A percentile compares a stretch with the other conserved stretches of the same genome.
Evolutionary conservation across 768 basidiomycete genomes (phyloP).

Genomic region (Suillus subaureus): DNA sequence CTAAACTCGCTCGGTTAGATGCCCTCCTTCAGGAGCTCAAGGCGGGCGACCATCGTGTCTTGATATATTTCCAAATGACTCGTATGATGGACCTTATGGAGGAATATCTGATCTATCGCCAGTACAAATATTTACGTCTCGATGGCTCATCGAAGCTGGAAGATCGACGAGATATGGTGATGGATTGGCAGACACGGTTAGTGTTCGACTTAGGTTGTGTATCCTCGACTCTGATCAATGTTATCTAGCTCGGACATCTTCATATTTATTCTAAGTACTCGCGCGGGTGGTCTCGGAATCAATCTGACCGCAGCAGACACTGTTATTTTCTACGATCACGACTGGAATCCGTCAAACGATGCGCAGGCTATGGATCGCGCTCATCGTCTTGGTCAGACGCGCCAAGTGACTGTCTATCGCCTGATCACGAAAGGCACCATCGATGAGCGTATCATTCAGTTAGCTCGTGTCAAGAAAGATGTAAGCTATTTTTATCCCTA

Average conservation of each 20-base stretch:
- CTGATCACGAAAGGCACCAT: constrained; percentile 93
- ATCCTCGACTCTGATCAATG: not conserved
- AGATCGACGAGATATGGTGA: constrained; percentile 98
- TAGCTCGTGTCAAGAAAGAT: constrained; percentile 97
- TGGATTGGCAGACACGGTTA: constrained; percentile 97
- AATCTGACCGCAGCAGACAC: constrained; percentile 78
- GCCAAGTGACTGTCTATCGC: constrained; percentile 96
- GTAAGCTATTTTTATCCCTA: constrained; percentile 43
- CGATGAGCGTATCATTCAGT: constrained; percentile 95
- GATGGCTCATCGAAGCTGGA: constrained; percentile 95
- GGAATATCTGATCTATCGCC: constrained; percentile 95
- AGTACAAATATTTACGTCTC: constrained; percentile 91
- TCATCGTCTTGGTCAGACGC: constrained; percentile 94
- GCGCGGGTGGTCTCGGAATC: constrained; percentile 96
- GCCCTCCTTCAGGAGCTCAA: constrained; percentile 89
- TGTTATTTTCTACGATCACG: constrained; percentile 28
- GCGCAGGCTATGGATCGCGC: constrained; percentile 99
- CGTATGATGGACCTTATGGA: constrained; percentile 99
- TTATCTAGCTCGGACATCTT: constrained; percentile 77
- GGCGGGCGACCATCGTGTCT: constrained; percentile 86
- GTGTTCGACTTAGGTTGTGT: constrained; percentile 20
- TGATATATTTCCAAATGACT: constrained; percentile 99
- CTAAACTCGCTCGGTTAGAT: constrained; percentile 92
- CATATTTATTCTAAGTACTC: constrained; percentile 89
- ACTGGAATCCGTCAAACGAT: constrained; percentile 88